Evolutionary conservation across 768 basidiomycete species (phyloP), one percentile per base, ranked within the genome.

Genomic region (Lactarius sp.): DNA sequence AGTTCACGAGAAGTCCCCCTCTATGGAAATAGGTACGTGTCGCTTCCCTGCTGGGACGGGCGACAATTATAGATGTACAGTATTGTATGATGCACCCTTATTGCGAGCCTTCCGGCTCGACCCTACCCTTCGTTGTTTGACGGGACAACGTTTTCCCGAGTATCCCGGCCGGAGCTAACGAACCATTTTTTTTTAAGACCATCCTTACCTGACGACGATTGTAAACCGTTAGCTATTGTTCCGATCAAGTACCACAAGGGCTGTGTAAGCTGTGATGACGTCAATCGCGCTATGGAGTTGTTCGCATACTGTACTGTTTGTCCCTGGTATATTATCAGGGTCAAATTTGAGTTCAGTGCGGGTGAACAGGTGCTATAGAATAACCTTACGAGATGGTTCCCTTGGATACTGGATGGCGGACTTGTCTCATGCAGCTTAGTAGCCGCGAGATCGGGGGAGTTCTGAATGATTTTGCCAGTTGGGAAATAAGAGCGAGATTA

Each of bases 381-480:
- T 9, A 2, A 18, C 8, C 10, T 46, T 44, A 52, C 52, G 42
- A 46, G 52, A 60, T 37, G 58, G 62, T 59, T 60, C 41, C 63
- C 58, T 64, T 64, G 47, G 63, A 60, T 59, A 64, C 62, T 22
- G 52, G 20, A 46, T 47, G 36, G 52, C 16, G n/a, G 44, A 41
- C 41, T 50, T n/a, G 13, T 39, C 22, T 20, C 18, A 41, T 33
- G 20, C 20, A 33, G 20, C 3, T 20, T 20, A 7, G 36, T 18
- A 53, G 33, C 58, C 63, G 58, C 44, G 52, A 55, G 52, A 59
- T 64, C 62, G 62, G 62, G n/a, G 39, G 22, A 27, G 37, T 22
- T 22, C 31, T 59, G 53, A 59, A 59, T 33, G 58, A 53, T 5
- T 18, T 42, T 50, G 39, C 63, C 20, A 42, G 52, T 41, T 64